phyloP scores from a whole-genome alignment of 2,329 filamentous ascomycete species.

The Dendryphion nanum region DNA sequence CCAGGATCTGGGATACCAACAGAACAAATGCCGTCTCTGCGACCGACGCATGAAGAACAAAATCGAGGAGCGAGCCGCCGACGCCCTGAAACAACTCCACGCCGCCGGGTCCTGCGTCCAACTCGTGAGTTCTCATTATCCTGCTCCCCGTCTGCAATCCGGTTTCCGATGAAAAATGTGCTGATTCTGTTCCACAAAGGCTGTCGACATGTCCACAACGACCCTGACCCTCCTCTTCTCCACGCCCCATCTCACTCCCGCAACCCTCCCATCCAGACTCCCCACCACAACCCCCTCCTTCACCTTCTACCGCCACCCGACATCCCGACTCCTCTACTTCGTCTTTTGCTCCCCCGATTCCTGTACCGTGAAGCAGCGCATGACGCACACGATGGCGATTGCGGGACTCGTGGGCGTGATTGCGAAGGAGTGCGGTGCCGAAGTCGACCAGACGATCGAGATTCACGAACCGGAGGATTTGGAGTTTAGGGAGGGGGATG shows the following conservation, averaged over 20 bases:
- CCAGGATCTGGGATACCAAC: conserved; percentile 19
- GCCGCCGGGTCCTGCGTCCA: conserved; percentile 16
- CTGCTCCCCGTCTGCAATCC: neutral
- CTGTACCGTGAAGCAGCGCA: conserved; percentile 22
- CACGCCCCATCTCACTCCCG: conserved; percentile 1
- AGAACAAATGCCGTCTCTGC: conserved; percentile 28
- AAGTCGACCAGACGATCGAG: conserved; percentile 26
- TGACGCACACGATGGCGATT: conserved; percentile 30
- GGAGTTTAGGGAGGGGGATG: conserved; percentile 9
- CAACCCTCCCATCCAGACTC: conserved; percentile 7
- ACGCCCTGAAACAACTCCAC: conserved; percentile 14
- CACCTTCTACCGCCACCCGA: conserved; percentile 26
- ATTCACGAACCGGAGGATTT: conserved; percentile 25
- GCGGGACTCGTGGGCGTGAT: conserved; percentile 26
- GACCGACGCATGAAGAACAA: conserved; percentile 33
- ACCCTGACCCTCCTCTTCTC: conserved; percentile 14
- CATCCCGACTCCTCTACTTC: conserved; percentile 16
- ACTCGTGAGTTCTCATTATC: conserved; percentile 14
- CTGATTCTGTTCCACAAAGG: neutral
- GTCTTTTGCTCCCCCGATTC: conserved; percentile 25
- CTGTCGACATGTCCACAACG: conserved; percentile 12
- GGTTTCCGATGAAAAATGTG: neutral
- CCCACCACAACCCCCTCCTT: conserved; percentile 18
- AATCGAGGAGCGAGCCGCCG: conserved; percentile 15
- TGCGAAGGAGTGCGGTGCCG: conserved; percentile 18